These are phyloP conservation scores for Pouteria campechiana DNA, from an alignment of 179 eudicot species.

Conservation along the genomic window DNA sequence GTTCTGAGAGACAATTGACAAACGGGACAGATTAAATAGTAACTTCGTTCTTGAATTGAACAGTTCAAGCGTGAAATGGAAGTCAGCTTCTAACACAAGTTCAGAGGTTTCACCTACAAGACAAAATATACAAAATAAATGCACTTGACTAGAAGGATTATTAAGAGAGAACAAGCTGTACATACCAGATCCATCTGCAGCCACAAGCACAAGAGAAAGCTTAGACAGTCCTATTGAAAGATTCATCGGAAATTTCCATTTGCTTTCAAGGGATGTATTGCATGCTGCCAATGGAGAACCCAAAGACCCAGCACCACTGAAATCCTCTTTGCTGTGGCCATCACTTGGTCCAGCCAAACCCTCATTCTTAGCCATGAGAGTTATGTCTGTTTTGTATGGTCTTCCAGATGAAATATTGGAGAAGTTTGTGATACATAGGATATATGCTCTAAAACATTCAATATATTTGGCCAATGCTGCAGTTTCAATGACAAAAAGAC, in stretches of 20 bases:
- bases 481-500: constrained; percentile 47
- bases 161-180: constrained; percentile 3
- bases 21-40: constrained; percentile 34
- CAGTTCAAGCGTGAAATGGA: constrained; percentile 30
- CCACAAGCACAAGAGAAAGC: constrained; percentile 44
- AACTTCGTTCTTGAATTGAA: constrained; percentile 34
- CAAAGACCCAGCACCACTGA: no score
- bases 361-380: no score
- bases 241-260: constrained; percentile 37
- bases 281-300: no score
- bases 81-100: constrained; percentile 43
- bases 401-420: constrained; percentile 21
- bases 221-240: constrained; percentile 39
- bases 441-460: constrained; percentile 36
- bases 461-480: constrained; percentile 29
- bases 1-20: constrained; percentile 54
- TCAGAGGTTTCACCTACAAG: constrained; percentile 56
- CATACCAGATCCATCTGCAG: constrained; percentile 61
- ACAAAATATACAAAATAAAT: constrained; percentile 6
- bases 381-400: no score
- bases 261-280: constrained; percentile 11
- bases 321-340: constrained; percentile 13
- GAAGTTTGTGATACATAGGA: constrained; percentile 24
- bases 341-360: constrained; percentile 12
- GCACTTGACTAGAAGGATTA: background rate